Base-by-base conservation (phyloP, 768 basidiomycete species). In the Rubroboletus pulcherrimus region DNA sequence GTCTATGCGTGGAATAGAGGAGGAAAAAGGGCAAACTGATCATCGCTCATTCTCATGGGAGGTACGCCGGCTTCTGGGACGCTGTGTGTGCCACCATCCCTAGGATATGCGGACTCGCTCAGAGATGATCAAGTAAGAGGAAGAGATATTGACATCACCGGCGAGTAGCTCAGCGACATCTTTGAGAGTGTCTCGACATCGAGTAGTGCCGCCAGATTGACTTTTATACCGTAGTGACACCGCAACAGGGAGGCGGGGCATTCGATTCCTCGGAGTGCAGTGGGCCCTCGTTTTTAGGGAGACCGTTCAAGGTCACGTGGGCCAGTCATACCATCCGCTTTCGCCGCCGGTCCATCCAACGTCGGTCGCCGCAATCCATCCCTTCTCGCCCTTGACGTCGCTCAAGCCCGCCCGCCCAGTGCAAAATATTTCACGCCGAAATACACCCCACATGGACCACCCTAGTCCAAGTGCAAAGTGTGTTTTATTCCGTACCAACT, bases 381-480 rank as follows among this genome's bases (percentile, higher is more conserved):
- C 46, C 44, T 39, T 12, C 14, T 41, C 47, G 34, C 59, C 60
- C 63, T 60, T 64, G 37, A 49, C 37, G 7, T 12, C 6, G 34
- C 24, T 7, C 34, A n/a, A 37, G 34, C 11, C 9, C 34, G 17
- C 34, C 4, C 39, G 7, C 51, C 24, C n/a, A 7, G 34, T 48
- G 30, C 5, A 30, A 48, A 37, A 49, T 43, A 53, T 42, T 34
- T 21, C 17, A 12, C n/a, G 2, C 17, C 10, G 30, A 37, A 52
- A 26, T 14, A 57, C 51, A 47, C 26, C 21, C 44, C 40, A 45
- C 24, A 66, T 66, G 64, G 29, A 56, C 35, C 31, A 21, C 10
- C 33, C 26, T 24, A 44, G 54, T 46, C 19, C 31, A 21, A 21
- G 7, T 33, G 53, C 60, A 66, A 72, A 60, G 74, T 73, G 53